Base-by-base conservation (phyloP, 345 rosid species). In the Brassica rapa region DNA sequence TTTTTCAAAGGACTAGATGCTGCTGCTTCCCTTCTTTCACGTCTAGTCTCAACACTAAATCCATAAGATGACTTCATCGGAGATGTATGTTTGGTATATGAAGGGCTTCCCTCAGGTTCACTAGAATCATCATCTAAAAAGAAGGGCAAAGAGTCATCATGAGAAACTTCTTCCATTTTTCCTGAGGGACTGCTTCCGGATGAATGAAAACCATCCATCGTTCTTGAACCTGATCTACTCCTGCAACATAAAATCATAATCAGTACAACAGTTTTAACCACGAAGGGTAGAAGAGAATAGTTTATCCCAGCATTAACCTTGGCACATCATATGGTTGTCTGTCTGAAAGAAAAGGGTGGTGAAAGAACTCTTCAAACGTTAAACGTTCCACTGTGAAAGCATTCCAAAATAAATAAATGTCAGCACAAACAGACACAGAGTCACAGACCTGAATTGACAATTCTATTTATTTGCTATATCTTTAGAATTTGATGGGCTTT, bases 331-430 rank as follows among this genome's bases (percentile, higher is more conserved):
- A 89, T 25, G 82, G 75, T 66, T 77, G 89, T 76, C 80, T 79
- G 32, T 66, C 83, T 65, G 86, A 87, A 78, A 96, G 87, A 75
- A 89, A 95, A 71, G 96, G 88, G 75, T 95, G 98, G 75, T 93
- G 90, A 78, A 95, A 95, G 72, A 93, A 93, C 86, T 96, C 98
- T 76, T 96, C 95, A 83, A 91, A 96, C 62, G 96, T 93, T 65
- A 96, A 79, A 9, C 99, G 87, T 73, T 93, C 99, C 87, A 96
- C 99, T 96, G 90, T 68, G 56, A 77, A 77, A 55, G 12, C 43
- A 56, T 63, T 25, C 2, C 15, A 65, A 55, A 53, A 2, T 24
- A 63, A 53, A 24, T 0, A 70, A 15, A 55, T 96, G 90, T 68
- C 43, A 77, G 43, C 41, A 68, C 57, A 33, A 49, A 25, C n/a